A percentile compares a stretch with the other conserved stretches of the same genome.
Evolutionary conservation across 2,329 filamentous ascomycete genomes (phyloP).

Genomic region (Orbilia quercus): DNA sequence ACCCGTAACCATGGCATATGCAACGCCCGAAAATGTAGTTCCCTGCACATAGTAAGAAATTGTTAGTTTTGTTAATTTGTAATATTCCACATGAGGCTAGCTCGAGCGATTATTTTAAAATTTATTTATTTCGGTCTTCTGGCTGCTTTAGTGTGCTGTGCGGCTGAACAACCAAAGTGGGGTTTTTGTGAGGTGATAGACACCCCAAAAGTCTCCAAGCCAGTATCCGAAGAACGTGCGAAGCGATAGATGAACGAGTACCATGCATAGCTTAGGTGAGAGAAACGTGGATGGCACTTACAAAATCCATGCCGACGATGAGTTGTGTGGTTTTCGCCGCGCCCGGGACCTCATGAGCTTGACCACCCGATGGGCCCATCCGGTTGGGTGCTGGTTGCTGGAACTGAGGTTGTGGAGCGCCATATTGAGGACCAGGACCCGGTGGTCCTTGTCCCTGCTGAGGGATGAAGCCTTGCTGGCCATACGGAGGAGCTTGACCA

Average conservation of each 20-base stretch:
- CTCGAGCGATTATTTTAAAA: background rate
- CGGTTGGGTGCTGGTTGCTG: constrained; percentile 57
- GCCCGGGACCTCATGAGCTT: constrained; percentile 77
- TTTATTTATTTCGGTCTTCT: constrained; percentile 30
- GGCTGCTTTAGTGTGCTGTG: constrained; percentile 12
- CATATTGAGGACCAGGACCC: constrained; percentile 57
- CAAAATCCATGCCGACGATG: constrained; percentile 99
- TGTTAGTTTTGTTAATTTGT: constrained; percentile 33
- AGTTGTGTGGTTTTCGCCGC: constrained; percentile 91
- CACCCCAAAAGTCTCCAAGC: constrained; percentile 17
- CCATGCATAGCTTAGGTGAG: background rate
- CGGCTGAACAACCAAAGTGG: constrained; percentile 51
- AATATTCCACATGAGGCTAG: constrained; percentile 30
- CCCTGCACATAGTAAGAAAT: constrained; percentile 69
- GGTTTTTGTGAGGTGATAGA: constrained; percentile 49
- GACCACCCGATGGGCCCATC: constrained; percentile 62
- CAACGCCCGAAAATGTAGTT: constrained; percentile 97
- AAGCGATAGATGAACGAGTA: constrained; percentile 6
- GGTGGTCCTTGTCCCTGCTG: constrained; percentile 8
- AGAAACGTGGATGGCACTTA: constrained; percentile 65
- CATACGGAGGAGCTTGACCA: constrained; percentile 38
- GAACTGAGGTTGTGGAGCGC: constrained; percentile 61
- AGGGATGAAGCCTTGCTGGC: constrained; percentile 3
- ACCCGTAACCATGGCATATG: constrained; percentile 84
- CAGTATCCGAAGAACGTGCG: constrained; percentile 4